Evolutionary conservation across 176 grass and related monocot genomes (phyloP).

Genomic region (Alloteropsis semialata): DNA sequence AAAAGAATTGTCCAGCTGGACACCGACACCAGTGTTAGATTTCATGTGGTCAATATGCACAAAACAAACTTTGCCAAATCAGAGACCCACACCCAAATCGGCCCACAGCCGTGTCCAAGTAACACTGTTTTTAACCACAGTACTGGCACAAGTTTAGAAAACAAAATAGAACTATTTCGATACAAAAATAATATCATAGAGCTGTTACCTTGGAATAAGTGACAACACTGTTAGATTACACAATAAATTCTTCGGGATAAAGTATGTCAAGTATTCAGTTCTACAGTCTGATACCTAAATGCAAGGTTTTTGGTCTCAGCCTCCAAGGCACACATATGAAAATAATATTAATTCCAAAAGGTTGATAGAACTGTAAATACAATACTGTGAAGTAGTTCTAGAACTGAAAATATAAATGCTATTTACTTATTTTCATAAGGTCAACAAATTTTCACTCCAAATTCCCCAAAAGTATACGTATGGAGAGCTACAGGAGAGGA

Average conservation of each 20-base stretch:
- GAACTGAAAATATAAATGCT: not conserved
- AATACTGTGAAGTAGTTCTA: not conserved
- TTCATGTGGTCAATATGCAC: not conserved
- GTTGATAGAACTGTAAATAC: not conserved
- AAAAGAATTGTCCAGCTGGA: not conserved
- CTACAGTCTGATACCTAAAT: not conserved
- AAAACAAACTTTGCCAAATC: not conserved
- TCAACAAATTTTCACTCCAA: not conserved
- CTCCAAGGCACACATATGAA: not conserved
- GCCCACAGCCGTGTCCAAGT: not conserved
- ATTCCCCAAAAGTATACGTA: slow-evolving; percentile 8
- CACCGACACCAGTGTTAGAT: not conserved
- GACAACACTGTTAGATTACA: not conserved
- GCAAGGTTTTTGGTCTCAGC: not conserved
- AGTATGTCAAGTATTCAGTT: not conserved
- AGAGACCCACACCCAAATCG: not conserved
- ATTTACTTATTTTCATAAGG: not conserved
- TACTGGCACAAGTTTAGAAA: not conserved
- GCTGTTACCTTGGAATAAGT: not conserved
- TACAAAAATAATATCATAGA: slow-evolving; percentile 1
- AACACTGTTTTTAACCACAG: not conserved
- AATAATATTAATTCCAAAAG: not conserved
- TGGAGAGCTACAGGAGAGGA: not conserved
- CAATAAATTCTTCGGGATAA: not conserved
- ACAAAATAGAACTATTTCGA: not conserved